Evolutionary conservation across 768 basidiomycete species (phyloP), one percentile per base, ranked within the genome.

Genomic region (Suillus placidus): DNA sequence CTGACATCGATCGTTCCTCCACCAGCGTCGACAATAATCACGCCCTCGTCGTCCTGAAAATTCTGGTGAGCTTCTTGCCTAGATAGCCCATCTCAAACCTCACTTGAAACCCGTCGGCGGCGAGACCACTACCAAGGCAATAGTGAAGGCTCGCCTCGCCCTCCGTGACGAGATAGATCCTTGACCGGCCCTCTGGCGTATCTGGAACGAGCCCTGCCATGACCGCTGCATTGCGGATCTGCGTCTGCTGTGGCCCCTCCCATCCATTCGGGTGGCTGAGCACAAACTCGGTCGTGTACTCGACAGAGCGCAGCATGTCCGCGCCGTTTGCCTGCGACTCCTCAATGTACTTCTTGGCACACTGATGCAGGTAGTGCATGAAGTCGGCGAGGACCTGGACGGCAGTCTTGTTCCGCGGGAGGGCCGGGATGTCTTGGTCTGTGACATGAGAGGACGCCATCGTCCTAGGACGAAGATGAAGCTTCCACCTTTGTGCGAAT

Each of bases 1-100:
- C 85, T 87, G 47, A 88, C 76, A 66, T 89, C 87, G 34, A 89
- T 78, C 0, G 87, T 89, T 23, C 86, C 88, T 51, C 86, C 86
- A 8, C 88, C 87, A 4, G 87, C 85, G 65, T 89, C 86, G n/a
- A 88, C 82, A 40, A 88, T 77, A 64, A 85, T 75, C 4, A 87
- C 75, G 1, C 83, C 84, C 54, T 84, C 71, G 14, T 81, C 81
- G 16, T 72, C 75, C 84, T 86, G 66, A 49, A 35, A 30, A 35
- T 16, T 18, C 6, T 5, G 9, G 35, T 70, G 38, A 70, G 65
- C 32, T 0, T 61, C 20, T 34, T 35, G 26, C 23, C 32, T 37
- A 30, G 3, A 43, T 34, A 26, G n/a, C n/a, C 42, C 40, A 40
- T 55, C 18, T 34, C 30, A 12, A 54, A 45, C 18, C 57, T 42